Conservation (phyloP, 2,329 filamentous ascomycete genomes). For the Monosporascus sp. region DNA sequence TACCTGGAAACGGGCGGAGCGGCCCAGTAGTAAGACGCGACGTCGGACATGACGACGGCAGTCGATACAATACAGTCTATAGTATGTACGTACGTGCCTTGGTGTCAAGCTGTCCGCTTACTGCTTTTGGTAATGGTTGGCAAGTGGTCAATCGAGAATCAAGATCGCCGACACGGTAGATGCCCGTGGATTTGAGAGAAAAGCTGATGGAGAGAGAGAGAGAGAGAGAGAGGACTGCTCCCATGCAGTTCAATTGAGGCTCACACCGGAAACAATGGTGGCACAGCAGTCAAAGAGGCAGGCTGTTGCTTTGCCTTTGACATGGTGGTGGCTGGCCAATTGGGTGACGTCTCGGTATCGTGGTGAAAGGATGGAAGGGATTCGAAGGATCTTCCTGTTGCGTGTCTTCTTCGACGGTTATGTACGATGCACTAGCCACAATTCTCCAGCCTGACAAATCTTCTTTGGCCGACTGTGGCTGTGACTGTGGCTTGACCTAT, state of each 20-base stretch:
- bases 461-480: background rate
- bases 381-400: background rate
- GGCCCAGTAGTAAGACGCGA: conserved; percentile 35
- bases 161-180: no score
- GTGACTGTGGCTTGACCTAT: background rate
- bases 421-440: background rate
- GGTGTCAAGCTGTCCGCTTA: background rate
- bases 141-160: no score
- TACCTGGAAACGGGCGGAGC: conserved; percentile 39
- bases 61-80: background rate
- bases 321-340: conserved; percentile 24
- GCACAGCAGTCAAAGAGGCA: conserved; percentile 19
- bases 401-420: background rate
- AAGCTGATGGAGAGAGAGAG: background rate
- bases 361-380: background rate
- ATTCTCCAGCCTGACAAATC: no score
- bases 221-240: conserved; percentile 10
- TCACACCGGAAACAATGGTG: conserved; percentile 17
- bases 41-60: conserved; percentile 31
- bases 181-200: no score
- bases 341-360: background rate
- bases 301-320: conserved; percentile 17
- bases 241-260: conserved; percentile 9
- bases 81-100: background rate
- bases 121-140: no score